Evolutionary conservation across 2,329 filamentous ascomycete species (phyloP), one percentile per base, ranked within the genome.

Genomic region (Cladosporium phlei): DNA sequence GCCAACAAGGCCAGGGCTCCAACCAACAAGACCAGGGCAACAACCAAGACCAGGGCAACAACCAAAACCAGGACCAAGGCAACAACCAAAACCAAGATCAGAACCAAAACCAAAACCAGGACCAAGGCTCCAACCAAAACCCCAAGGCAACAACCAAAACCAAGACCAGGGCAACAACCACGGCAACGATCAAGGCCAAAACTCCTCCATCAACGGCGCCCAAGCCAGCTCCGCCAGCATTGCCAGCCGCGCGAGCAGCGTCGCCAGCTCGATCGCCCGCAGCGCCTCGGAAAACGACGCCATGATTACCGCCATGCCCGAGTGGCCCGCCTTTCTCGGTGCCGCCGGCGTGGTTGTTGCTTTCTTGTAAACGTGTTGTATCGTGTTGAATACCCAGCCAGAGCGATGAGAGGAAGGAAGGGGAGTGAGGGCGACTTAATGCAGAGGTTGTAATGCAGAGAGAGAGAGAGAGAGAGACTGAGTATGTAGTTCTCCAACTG

Each of bases 361-460:
- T 2, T 20, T 45, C 6, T 37, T 45, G 42, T 45, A 45, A 24
- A n/a, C n/a, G n/a, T n/a, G n/a, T n/a, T n/a, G n/a, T n/a, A n/a
- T n/a, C n/a, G n/a, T n/a, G n/a, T n/a, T n/a, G n/a, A n/a, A n/a
- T n/a, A n/a, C n/a, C n/a, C n/a, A n/a, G n/a, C n/a, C n/a, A n/a
- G n/a, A n/a, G n/a, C n/a, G n/a, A n/a, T n/a, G n/a, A n/a, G n/a
- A n/a, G n/a, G n/a, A n/a, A n/a, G n/a, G n/a, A n/a, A n/a, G n/a
- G n/a, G n/a, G n/a, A n/a, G n/a, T n/a, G n/a, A n/a, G n/a, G n/a
- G n/a, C n/a, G n/a, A n/a, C n/a, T n/a, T n/a, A n/a, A n/a, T n/a
- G n/a, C n/a, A n/a, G n/a, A n/a, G n/a, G n/a, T n/a, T n/a, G n/a
- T n/a, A n/a, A n/a, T n/a, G n/a, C n/a, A n/a, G n/a, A n/a, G n/a